These are phyloP conservation scores for Solanum paucissectum DNA, from an alignment of 257 asterid genomes.

Conservation along the genomic window DNA sequence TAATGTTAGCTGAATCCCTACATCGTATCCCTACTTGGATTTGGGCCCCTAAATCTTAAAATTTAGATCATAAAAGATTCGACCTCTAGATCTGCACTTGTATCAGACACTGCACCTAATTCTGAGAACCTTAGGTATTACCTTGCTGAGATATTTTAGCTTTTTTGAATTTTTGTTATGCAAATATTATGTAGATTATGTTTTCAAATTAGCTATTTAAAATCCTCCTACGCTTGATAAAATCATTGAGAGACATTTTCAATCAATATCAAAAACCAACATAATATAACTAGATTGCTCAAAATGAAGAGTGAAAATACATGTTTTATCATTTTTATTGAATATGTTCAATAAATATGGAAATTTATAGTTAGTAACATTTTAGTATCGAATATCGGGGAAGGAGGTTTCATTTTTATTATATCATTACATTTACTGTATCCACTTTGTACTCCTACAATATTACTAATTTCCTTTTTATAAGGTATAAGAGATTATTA, in stretches of 20 bases:
- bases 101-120: background rate
- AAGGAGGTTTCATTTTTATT: background rate
- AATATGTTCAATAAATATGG: background rate
- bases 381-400: background rate
- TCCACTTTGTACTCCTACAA: background rate
- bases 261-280: background rate
- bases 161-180: background rate
- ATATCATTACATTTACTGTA: background rate
- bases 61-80: background rate
- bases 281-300: background rate
- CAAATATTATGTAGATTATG: background rate
- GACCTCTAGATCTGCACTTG: background rate
- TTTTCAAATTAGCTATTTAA: background rate
- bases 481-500: background rate
- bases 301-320: background rate
- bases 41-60: background rate
- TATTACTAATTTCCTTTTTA: background rate
- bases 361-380: background rate
- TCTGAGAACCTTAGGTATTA: background rate
- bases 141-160: background rate
- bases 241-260: background rate
- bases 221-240: background rate
- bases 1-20: background rate
- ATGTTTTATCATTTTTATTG: background rate
- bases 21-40: background rate